Percentiles rank a stretch among this genome's conserved stretches.
These are phyloP conservation scores for Neonectria hederae DNA, from an alignment of 2,329 filamentous ascomycete genomes.

Conservation along the genomic window DNA sequence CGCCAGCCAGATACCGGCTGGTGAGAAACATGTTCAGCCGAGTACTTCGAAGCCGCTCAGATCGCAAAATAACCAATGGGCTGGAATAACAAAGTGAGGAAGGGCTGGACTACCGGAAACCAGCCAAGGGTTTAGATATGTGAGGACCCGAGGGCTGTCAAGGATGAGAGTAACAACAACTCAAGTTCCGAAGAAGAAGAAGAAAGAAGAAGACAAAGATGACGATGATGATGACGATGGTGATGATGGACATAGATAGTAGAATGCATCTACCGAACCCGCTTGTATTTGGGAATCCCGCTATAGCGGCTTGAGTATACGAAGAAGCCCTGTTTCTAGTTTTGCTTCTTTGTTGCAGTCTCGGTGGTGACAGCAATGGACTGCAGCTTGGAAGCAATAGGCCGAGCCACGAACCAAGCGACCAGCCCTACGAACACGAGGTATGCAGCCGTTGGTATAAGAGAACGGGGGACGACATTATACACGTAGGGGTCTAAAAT, in stretches of 20 bases:
- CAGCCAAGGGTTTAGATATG: slow-evolving; percentile 26
- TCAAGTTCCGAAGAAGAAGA: slow-evolving; percentile 13
- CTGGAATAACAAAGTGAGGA: slow-evolving; percentile 12
- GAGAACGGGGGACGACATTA: slow-evolving; percentile 81
- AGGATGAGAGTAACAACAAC: slow-evolving; percentile 29
- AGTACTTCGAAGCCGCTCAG: slow-evolving; percentile 24
- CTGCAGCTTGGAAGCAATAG: slow-evolving; percentile 42
- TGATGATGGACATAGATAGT: slow-evolving; percentile 44
- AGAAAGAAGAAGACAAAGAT: slow-evolving; percentile 7
- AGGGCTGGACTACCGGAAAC: slow-evolving; percentile 8
- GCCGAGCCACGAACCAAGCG: slow-evolving; percentile 56
- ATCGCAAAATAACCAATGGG: slow-evolving; percentile 15
- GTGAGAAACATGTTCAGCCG: slow-evolving; percentile 22
- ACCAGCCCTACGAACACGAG: slow-evolving; percentile 67
- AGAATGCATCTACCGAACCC: slow-evolving; percentile 38
- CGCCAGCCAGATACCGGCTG: slow-evolving; percentile 6
- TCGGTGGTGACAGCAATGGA: slow-evolving; percentile 39
- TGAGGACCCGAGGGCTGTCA: slow-evolving; percentile 23
- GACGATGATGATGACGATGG: slow-evolving; percentile 17
- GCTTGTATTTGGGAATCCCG: slow-evolving; percentile 29
- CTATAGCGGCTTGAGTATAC: slow-evolving; percentile 22
- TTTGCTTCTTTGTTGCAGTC: slow-evolving; percentile 51
- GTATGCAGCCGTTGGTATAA: slow-evolving; percentile 77
- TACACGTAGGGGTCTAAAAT: slow-evolving; percentile 87
- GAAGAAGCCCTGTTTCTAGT: slow-evolving; percentile 33